A percentile compares a stretch with the other conserved stretches of the same genome.
phyloP scores from a whole-genome alignment of 768 basidiomycete genomes.

The Porphyrellus cyaneotinctus region DNA sequence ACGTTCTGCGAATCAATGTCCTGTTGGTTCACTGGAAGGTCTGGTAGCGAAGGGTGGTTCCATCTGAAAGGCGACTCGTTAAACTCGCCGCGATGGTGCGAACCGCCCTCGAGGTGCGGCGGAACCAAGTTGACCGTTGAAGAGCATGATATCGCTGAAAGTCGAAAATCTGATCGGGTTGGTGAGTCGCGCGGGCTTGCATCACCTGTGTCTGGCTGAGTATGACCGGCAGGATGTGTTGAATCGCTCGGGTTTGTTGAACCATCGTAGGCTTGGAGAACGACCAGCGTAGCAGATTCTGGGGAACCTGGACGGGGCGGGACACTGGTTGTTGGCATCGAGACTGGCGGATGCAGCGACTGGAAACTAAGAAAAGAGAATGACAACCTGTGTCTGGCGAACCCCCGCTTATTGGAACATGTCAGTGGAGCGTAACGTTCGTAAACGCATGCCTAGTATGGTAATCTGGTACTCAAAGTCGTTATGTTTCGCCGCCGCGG shows the following conservation, averaged over 20 bases:
- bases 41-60: conserved; percentile 25
- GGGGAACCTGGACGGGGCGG: conserved; percentile 16
- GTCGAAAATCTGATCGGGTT: conserved; percentile 19
- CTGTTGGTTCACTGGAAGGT: conserved; percentile 13
- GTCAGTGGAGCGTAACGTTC: conserved; percentile 26
- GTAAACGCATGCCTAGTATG: conserved; percentile 30
- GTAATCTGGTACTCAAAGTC: conserved; percentile 7
- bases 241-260: neutral
- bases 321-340: conserved; percentile 10
- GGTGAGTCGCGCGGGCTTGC: conserved; percentile 10
- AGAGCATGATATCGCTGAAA: conserved; percentile 23
- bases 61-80: conserved; percentile 30
- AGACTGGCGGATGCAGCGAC: conserved; percentile 1
- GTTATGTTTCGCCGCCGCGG: neutral
- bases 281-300: conserved; percentile 30
- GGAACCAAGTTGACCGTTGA: conserved; percentile 25
- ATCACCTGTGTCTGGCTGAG: conserved; percentile 4
- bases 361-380: conserved; percentile 1
- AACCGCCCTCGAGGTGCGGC: conserved; percentile 7
- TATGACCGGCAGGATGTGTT: neutral
- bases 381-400: neutral
- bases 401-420: conserved; percentile 17
- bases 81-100: conserved; percentile 17
- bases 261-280: conserved; percentile 24
- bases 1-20: neutral